These are phyloP conservation scores for Cladosporium sp. DNA, from an alignment of 2,329 filamentous ascomycete species.

Conservation along the genomic window DNA sequence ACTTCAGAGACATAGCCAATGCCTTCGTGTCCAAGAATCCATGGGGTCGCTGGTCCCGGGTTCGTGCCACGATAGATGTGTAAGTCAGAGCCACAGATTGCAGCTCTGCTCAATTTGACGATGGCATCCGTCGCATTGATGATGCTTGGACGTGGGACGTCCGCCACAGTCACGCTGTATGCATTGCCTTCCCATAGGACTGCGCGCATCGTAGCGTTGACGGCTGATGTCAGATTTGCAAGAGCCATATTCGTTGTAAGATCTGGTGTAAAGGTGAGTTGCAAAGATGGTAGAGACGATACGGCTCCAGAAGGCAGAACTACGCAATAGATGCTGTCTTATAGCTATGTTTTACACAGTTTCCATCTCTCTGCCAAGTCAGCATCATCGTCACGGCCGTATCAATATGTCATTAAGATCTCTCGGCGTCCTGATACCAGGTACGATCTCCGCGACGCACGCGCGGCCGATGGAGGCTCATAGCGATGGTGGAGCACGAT, in stretches of 20 bases:
- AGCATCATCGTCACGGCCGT: not conserved
- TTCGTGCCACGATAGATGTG: conserved; percentile 27
- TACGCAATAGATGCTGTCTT: not conserved
- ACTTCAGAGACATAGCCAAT: conserved; percentile 24
- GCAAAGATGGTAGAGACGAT: not conserved
- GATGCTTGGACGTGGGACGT: conserved; percentile 30
- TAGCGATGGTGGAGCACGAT: not conserved
- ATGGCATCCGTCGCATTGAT: conserved; percentile 26
- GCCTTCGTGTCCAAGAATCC: conserved; percentile 24
- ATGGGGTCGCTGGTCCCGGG: conserved; percentile 7
- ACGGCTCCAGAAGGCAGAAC: not conserved
- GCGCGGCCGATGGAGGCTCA: not conserved
- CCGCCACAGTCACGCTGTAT: conserved; percentile 32
- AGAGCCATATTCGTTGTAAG: not conserved
- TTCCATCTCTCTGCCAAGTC: not conserved
- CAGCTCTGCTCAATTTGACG: conserved; percentile 24
- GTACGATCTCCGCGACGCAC: not conserved
- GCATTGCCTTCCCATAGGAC: conserved; percentile 35
- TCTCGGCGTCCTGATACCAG: not conserved
- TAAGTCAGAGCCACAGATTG: conserved; percentile 26
- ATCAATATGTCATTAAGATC: not conserved
- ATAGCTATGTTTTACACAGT: not conserved
- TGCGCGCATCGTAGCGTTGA: conserved; percentile 33
- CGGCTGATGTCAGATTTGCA: not conserved
- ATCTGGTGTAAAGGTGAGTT: not conserved